A percentile compares a stretch with the other conserved stretches of the same genome.
Evolutionary conservation across 2,329 filamentous ascomycete species (phyloP).

Genomic region (Penicillium sp.): DNA sequence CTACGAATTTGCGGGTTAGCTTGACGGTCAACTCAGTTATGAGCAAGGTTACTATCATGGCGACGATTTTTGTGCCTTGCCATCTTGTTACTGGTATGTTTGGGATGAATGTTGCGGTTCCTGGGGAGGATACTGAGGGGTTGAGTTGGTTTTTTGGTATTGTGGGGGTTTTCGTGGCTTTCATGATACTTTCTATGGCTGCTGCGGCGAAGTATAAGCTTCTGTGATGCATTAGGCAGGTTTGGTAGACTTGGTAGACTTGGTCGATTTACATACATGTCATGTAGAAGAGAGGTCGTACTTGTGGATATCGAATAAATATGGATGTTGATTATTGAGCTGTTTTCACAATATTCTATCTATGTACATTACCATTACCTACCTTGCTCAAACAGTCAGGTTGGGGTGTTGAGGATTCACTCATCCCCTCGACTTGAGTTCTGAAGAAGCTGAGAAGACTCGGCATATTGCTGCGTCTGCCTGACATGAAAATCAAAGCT

Average conservation of each 20-base stretch:
- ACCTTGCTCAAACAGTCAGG: fast-evolving
- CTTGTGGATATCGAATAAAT: not conserved
- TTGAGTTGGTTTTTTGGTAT: slow-evolving; percentile 52
- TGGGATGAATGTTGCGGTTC: slow-evolving; percentile 53
- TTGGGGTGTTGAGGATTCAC: no score
- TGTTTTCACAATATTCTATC: not conserved
- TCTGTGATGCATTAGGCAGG: slow-evolving; percentile 23
- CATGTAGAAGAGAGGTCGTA: not conserved
- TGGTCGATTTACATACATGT: no score
- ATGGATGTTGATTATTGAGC: not conserved
- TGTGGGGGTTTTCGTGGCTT: slow-evolving; percentile 42
- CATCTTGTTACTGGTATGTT: slow-evolving; percentile 74
- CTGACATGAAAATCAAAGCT: slow-evolving; percentile 28
- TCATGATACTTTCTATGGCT: slow-evolving; percentile 37
- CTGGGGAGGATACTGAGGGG: slow-evolving; percentile 36
- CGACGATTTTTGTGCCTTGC: slow-evolving; percentile 88
- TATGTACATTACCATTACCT: not conserved
- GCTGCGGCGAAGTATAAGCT: slow-evolving; percentile 37
- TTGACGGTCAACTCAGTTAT: slow-evolving; percentile 82
- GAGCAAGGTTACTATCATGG: slow-evolving; percentile 90
- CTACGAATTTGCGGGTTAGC: slow-evolving; percentile 84
- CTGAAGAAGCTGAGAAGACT: slow-evolving; percentile 8
- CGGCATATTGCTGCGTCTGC: slow-evolving; percentile 5
- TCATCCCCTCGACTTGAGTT: not conserved
- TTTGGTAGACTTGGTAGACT: not conserved